These are phyloP conservation scores for Pythium grandisporangium DNA, from an alignment of 352 stramenopile genomes.

Conservation along the genomic window DNA sequence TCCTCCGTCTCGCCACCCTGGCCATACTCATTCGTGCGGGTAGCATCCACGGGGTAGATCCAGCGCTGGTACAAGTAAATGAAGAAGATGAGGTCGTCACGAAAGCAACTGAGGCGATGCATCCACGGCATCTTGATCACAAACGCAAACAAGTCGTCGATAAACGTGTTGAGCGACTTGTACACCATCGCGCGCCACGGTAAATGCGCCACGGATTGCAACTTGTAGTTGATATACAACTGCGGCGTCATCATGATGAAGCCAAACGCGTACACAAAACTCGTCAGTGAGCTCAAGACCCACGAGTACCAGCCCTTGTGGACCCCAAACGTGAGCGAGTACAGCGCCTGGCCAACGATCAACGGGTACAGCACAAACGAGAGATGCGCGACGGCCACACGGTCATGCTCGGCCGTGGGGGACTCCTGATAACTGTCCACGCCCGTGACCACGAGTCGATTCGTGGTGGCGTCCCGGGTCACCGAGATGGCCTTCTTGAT, in stretches of 20 bases:
- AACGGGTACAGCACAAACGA: conserved; percentile 81
- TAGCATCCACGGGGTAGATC: conserved; percentile 93
- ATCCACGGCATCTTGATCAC: conserved; percentile 98
- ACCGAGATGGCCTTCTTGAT: conserved; percentile 90
- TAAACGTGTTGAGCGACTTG: conserved; percentile 98
- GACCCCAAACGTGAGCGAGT: conserved; percentile 89
- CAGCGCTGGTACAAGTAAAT: conserved; percentile 99
- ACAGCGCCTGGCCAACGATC: conserved; percentile 92
- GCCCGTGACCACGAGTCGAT: conserved; percentile 75
- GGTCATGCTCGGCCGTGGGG: conserved; percentile 76
- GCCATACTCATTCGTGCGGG: conserved; percentile 91
- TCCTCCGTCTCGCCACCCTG: conserved; percentile 64
- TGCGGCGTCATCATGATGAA: conserved; percentile 99
- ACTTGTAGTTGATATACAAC: conserved; percentile 98
- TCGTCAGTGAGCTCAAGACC: conserved; percentile 94
- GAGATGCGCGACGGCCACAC: conserved; percentile 74
- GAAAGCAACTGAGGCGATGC: conserved; percentile 96
- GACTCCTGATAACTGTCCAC: conserved; percentile 78
- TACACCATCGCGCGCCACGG: conserved; percentile 98
- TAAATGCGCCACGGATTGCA: conserved; percentile 94
- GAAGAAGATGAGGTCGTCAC: conserved; percentile 99
- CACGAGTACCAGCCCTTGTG: conserved; percentile 98
- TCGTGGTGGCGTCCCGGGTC: conserved; percentile 56
- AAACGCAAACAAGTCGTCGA: conserved; percentile 97
- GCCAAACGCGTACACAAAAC: conserved; percentile 98